A percentile compares a stretch with the other conserved stretches of the same genome.
Conservation (phyloP, 2,329 filamentous ascomycete genomes). For the Delphinella strobiligena region DNA sequence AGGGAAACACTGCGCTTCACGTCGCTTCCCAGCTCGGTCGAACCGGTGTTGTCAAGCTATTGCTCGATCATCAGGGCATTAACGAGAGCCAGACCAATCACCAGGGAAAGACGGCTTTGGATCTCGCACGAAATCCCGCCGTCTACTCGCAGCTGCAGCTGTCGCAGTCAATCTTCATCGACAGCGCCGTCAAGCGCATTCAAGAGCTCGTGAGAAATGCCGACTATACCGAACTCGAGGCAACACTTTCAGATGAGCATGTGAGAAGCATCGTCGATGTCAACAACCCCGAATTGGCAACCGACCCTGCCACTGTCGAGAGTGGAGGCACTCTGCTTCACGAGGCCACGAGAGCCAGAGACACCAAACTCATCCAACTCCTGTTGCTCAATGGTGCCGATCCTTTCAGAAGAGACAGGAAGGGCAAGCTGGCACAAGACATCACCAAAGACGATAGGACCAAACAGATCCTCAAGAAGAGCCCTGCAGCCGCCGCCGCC, state of each 20-base stretch:
- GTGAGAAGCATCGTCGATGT: slow-evolving; percentile 83
- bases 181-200: slow-evolving; percentile 71
- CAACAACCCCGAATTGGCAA: slow-evolving; percentile 80
- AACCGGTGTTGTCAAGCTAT: slow-evolving; percentile 64
- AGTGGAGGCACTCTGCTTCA: slow-evolving; percentile 86
- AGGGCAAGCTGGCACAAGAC: slow-evolving; percentile 90
- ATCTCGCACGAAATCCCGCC: slow-evolving; percentile 80
- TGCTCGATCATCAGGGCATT: slow-evolving; percentile 71
- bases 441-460: slow-evolving; percentile 91
- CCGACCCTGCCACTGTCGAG: slow-evolving; percentile 64
- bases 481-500: slow-evolving; percentile 84
- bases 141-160: slow-evolving; percentile 94
- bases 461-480: slow-evolving; percentile 79
- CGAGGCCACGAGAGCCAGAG: slow-evolving; percentile 79
- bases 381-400: slow-evolving; percentile 89
- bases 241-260: slow-evolving; percentile 70
- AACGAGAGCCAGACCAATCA: slow-evolving; percentile 82
- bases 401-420: slow-evolving; percentile 87
- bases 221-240: slow-evolving; percentile 68
- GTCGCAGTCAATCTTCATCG: slow-evolving; percentile 77
- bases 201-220: slow-evolving; percentile 62
- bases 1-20: slow-evolving; percentile 89
- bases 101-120: slow-evolving; percentile 72
- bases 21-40: slow-evolving; percentile 75
- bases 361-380: slow-evolving; percentile 77